Base-by-base conservation (phyloP, 257 asterid genomes). In the Thymus quinquecostatus region DNA sequence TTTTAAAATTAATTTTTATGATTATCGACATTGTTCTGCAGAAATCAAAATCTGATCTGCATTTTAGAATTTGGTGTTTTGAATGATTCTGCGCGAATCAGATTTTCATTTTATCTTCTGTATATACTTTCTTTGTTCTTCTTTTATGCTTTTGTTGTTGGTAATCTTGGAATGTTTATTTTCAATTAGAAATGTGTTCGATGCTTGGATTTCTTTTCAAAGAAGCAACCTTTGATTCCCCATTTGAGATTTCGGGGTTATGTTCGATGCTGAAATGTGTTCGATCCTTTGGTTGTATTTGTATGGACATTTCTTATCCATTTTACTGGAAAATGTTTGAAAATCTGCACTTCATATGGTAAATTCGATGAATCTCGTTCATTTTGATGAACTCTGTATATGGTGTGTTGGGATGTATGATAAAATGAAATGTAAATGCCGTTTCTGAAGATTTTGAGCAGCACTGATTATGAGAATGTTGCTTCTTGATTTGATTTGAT, bases 31-130 rank as follows among this genome's bases (percentile, higher is more conserved):
- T 49, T 66, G 34, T 66, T 49, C 27, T 21, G n/a, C 6, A 34
- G 14, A 12, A 50, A 50, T 33, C 4, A 5, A 4, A 50, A 33
- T 28, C 2, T 64, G 12, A 14, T 8, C 2, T 6, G 4, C 34
- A 33, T 13, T 60, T 12, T 2, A 27, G 70, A 41, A 49, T 4
- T 60, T 60, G 63, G n/a, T 70, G 61, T 71, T 60, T 48, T 47
- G 5, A 8, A 49, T 50, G 29, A 6, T 6, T n/a, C 12, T 30
- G 44, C 11, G 43, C 13, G 69, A 64, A 27, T 45, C 28, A 7
- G 27, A 27, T 10, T 43, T 44, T 14, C 14, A 14, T 40, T 2
- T 40, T 2, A 14, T 40, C 11, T 40, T 61, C 11, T 40, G 3
- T 28, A 21, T 40, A 2, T 60, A 6, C 30, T 10, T 4, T 11